Base-by-base conservation (phyloP, 2,329 filamentous ascomycete species). In the Exophiala spinifera region DNA sequence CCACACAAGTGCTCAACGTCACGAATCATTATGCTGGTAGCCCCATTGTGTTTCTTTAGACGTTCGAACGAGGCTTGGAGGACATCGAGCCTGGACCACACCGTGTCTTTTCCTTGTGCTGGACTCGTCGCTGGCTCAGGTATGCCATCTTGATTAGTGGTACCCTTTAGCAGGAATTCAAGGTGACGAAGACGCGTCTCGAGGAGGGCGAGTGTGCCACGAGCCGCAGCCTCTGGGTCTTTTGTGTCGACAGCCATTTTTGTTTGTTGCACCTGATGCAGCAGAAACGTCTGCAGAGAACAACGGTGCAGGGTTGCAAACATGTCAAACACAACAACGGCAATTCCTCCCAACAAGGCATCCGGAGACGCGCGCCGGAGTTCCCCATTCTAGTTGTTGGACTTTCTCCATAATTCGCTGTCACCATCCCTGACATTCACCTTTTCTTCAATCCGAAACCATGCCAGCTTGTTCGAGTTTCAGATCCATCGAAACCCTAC, bases 91-190 rank as follows among this genome's bases (percentile, higher is more conserved):
- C 71, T 70, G 20, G 69, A 68, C 37, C 69, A 67, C 19, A 76
- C 67, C 5, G 70, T 72, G 39, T 72, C 69, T 25, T 72, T 70
- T 31, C 66, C 57, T 1, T 67, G 64, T 6, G 67, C 46, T n/a
- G 71, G 69, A 54, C 68, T 69, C 34, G 65, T 49, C 37, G 67
- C 67, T 19, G 66, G 52, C 21, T 63, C 64, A 39, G 72, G 71
- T 11, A 68, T 59, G 33, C 73, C 73, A 3, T 70, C 69, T 69
- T 73, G 73, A 60, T 68, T 66, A 17, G 69, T 67, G 47, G 67
- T 64, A 50, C 74, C 74, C 10, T 69, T 73, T 11, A 77, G 66
- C 42, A 77, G 69, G 61, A 72, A 77, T 56, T 74, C 71, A 49
- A 76, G 66, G 44, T 72, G 69, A 47, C 67, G 70, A 10, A 77